phyloP scores from a whole-genome alignment of 1,284 basidiomycete species.

The Papiliotrema fonsecae region DNA sequence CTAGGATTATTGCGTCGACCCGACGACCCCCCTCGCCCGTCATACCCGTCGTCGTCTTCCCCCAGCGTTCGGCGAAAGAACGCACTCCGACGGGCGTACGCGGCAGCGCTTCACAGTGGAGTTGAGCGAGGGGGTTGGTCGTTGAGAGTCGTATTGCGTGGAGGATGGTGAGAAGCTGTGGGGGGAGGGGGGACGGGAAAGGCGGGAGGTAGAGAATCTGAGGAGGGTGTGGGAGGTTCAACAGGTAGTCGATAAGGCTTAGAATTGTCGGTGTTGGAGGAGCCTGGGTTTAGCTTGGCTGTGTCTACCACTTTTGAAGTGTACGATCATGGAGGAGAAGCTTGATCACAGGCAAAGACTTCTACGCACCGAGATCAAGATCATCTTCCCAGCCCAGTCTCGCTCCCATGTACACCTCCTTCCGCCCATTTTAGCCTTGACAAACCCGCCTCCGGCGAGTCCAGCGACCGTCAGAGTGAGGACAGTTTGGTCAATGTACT shows the following conservation, averaged over 20 bases:
- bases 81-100: slow-evolving; percentile 30
- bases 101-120: slow-evolving; percentile 45
- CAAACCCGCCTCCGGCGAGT: neutral
- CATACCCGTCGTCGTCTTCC: slow-evolving; percentile 27
- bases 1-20: slow-evolving; percentile 46
- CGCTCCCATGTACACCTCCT: slow-evolving; percentile 44
- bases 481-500: neutral
- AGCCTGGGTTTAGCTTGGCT: slow-evolving; percentile 20
- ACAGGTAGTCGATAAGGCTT: slow-evolving; percentile 38
- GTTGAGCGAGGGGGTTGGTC: slow-evolving; percentile 33
- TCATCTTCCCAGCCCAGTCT: slow-evolving; percentile 48
- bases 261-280: slow-evolving; percentile 41
- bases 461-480: neutral
- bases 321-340: neutral
- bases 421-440: slow-evolving; percentile 17
- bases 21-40: slow-evolving; percentile 40
- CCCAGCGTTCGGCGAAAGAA: slow-evolving; percentile 43
- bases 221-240: slow-evolving; percentile 44
- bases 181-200: slow-evolving; percentile 36
- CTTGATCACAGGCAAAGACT: neutral
- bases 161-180: slow-evolving; percentile 38
- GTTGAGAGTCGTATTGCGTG: slow-evolving; percentile 41
- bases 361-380: slow-evolving; percentile 40
- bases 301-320: neutral
- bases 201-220: slow-evolving; percentile 47